Conservation (phyloP, 495 filamentous ascomycete species). For the Podospora sp. region DNA sequence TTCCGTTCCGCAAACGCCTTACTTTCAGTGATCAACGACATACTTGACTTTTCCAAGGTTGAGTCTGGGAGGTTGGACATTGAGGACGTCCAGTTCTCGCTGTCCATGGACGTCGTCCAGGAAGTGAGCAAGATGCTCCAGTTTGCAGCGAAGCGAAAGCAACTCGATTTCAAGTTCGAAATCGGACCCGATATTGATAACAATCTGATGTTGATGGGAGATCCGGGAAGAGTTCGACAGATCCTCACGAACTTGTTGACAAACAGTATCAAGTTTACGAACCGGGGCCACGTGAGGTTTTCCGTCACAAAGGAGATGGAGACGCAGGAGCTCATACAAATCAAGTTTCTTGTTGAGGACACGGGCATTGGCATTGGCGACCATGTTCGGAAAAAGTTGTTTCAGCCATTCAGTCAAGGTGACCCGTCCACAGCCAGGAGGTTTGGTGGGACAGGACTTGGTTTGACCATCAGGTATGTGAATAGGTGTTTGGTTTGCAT, state of each 20-base stretch:
- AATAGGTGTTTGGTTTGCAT: neutral
- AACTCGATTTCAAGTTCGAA: constrained; percentile 56
- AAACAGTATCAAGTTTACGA: constrained; percentile 89
- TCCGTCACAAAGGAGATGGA: constrained; percentile 51
- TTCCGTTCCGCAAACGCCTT: constrained; percentile 78
- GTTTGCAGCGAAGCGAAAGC: constrained; percentile 61
- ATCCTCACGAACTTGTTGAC: constrained; percentile 85
- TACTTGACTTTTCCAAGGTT: constrained; percentile 85
- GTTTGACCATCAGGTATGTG: constrained; percentile 62
- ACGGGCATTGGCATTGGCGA: constrained; percentile 85
- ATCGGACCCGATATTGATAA: constrained; percentile 45
- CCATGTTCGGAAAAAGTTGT: constrained; percentile 68
- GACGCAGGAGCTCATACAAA: constrained; percentile 49
- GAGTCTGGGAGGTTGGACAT: constrained; percentile 76
- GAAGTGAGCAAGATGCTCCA: constrained; percentile 69
- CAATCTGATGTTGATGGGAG: constrained; percentile 64
- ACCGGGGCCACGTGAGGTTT: constrained; percentile 66
- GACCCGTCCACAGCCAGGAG: constrained; percentile 74
- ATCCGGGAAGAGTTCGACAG: constrained; percentile 77
- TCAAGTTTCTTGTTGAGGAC: constrained; percentile 71
- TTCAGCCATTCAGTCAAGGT: constrained; percentile 85
- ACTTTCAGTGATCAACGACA: constrained; percentile 89
- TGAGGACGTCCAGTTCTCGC: constrained; percentile 76
- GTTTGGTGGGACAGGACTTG: constrained; percentile 82
- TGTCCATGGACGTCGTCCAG: constrained; percentile 69